phyloP scores from a whole-genome alignment of 2,329 filamentous ascomycete species.

The Fusarium haematococcum region DNA sequence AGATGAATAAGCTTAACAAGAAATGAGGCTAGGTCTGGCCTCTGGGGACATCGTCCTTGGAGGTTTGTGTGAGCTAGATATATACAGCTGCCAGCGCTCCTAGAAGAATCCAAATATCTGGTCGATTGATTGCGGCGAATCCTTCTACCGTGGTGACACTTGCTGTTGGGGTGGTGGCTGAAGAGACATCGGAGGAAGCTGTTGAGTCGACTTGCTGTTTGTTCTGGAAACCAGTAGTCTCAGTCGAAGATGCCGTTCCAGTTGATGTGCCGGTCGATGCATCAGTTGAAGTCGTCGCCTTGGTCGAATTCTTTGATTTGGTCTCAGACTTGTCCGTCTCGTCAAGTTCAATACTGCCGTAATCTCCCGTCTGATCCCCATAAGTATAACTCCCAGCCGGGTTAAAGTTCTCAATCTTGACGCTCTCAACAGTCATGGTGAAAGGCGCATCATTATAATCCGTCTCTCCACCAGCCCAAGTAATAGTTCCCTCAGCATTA shows the following conservation, averaged over 20 bases:
- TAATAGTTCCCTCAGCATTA: slow-evolving; percentile 68
- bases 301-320: neutral
- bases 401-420: slow-evolving; percentile 58
- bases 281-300: neutral
- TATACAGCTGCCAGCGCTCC: slow-evolving; percentile 7
- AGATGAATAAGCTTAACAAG: slow-evolving; percentile 48
- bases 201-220: slow-evolving; percentile 13
- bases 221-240: slow-evolving; percentile 15
- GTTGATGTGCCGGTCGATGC: slow-evolving; percentile 18
- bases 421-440: slow-evolving; percentile 66
- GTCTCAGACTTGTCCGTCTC: slow-evolving; percentile 20
- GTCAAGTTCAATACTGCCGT: slow-evolving; percentile 40
- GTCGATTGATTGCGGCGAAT: slow-evolving; percentile 11
- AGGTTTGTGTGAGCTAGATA: neutral
- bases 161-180: slow-evolving; percentile 5
- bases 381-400: slow-evolving; percentile 50
- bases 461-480: slow-evolving; percentile 73
- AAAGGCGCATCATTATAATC: slow-evolving; percentile 60
- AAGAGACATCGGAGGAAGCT: neutral
- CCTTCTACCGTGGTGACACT: neutral
- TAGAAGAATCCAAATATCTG: slow-evolving; percentile 18
- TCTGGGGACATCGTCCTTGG: neutral
- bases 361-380: slow-evolving; percentile 40
- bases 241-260: neutral
- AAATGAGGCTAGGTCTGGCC: neutral